These are phyloP conservation scores for Aspergillus ochraceus DNA, from an alignment of 2,329 filamentous ascomycete species.

Conservation along the genomic window DNA sequence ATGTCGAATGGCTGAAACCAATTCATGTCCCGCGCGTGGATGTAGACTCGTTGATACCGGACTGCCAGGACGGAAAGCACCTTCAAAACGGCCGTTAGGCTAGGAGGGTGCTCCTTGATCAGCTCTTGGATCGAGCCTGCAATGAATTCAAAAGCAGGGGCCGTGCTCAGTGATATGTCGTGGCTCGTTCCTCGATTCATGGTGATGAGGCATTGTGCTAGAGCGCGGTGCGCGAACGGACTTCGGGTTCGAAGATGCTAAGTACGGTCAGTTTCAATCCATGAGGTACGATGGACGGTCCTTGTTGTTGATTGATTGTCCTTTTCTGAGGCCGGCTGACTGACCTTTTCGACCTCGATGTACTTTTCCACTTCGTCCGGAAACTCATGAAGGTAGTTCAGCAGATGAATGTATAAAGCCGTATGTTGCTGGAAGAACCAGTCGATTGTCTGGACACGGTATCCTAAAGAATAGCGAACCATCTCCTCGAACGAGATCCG, in stretches of 20 bases:
- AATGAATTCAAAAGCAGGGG: conserved; percentile 36
- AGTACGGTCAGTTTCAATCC: not conserved
- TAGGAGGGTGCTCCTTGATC: conserved; percentile 33
- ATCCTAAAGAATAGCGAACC: conserved; percentile 41
- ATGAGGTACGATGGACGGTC: not conserved
- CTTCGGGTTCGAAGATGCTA: conserved; percentile 34
- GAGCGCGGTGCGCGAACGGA: conserved; percentile 39
- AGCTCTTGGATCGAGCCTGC: conserved; percentile 39
- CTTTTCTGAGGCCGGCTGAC: conserved; percentile 1
- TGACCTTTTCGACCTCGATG: conserved; percentile 38
- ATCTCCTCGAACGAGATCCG: conserved; percentile 41
- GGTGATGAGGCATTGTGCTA: conserved; percentile 32
- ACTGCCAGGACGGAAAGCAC: conserved; percentile 36
- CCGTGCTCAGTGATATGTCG: conserved; percentile 12
- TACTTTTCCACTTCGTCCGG: conserved; percentile 34
- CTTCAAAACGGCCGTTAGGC: conserved; percentile 35
- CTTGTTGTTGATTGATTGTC: not conserved
- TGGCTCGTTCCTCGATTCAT: conserved; percentile 18
- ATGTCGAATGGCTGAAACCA: conserved; percentile 37
- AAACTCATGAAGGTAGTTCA: conserved; percentile 31
- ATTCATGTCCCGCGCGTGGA: conserved; percentile 34
- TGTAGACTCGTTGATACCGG: conserved; percentile 36
- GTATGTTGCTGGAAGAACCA: conserved; percentile 43
- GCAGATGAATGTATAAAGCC: conserved; percentile 34
- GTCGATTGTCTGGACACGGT: conserved; percentile 32